A percentile compares a stretch with the other conserved stretches of the same genome.
Evolutionary conservation across 768 basidiomycete species (phyloP).

Genomic region (Tulasnella calospora): DNA sequence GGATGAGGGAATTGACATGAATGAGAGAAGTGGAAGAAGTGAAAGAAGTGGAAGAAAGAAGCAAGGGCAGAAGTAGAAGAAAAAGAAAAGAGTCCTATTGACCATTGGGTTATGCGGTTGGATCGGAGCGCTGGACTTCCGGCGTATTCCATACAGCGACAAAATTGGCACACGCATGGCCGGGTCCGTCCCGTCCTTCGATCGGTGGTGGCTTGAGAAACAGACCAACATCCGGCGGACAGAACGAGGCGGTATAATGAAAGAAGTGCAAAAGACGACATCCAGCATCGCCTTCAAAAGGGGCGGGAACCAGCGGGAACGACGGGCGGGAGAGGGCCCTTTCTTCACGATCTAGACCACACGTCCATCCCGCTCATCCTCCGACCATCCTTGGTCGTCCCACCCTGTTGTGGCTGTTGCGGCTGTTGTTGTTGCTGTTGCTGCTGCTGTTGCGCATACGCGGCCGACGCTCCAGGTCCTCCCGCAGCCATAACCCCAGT

Average conservation of each 20-base stretch:
- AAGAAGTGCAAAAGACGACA: background rate
- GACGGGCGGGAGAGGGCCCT: background rate
- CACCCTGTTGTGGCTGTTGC: slow-evolving; percentile 15
- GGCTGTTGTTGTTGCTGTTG: slow-evolving; percentile 17
- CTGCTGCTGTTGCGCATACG: slow-evolving; percentile 3
- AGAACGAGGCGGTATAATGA: background rate
- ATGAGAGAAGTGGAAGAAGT: background rate
- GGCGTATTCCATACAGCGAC: background rate
- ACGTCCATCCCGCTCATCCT: slow-evolving; percentile 26
- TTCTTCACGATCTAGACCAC: slow-evolving; percentile 9
- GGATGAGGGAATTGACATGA: background rate
- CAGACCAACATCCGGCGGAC: background rate
- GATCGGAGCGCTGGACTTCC: background rate
- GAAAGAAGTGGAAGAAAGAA: background rate
- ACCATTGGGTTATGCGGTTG: background rate
- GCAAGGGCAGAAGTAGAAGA: background rate
- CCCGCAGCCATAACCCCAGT: slow-evolving; percentile 41
- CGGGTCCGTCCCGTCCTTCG: background rate
- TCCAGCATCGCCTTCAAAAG: background rate
- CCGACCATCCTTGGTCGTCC: slow-evolving; percentile 14
- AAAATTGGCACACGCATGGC: background rate
- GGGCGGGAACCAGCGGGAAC: too few relatives aligned
- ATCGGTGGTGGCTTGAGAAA: background rate
- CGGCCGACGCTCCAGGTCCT: slow-evolving; percentile 13
- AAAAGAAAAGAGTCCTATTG: background rate